Conservation (phyloP, 495 filamentous ascomycete species). For the Neurospora africana region DNA sequence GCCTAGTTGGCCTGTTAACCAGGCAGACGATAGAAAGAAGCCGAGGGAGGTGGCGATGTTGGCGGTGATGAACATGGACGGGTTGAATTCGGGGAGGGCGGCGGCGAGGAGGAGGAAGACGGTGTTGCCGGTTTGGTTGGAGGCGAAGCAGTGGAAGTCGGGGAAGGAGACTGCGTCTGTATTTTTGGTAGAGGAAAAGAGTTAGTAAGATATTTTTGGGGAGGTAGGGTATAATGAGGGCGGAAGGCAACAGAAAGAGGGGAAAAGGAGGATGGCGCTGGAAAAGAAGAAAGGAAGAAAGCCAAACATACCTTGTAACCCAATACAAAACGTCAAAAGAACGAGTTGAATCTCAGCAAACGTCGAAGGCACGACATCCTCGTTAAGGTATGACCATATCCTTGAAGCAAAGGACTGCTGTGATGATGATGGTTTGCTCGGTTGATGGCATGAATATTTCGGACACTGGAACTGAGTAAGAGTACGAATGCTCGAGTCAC, state of each 20-base stretch:
- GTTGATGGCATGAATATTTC: neutral
- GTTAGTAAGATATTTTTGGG: too few species aligned
- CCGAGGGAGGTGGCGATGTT: constrained; percentile 45
- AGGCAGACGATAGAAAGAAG: constrained; percentile 43
- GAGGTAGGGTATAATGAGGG: too few species aligned
- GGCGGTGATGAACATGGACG: constrained; percentile 35
- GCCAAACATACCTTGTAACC: constrained; percentile 25
- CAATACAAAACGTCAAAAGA: constrained; percentile 34
- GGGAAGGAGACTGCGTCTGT: constrained; percentile 52
- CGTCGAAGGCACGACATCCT: constrained; percentile 22
- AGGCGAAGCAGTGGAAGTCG: constrained; percentile 54
- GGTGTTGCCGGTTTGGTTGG: constrained; percentile 57
- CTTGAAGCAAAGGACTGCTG: constrained; percentile 8
- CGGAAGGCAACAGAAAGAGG: too few species aligned
- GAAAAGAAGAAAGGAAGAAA: neutral
- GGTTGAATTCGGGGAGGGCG: constrained; percentile 36
- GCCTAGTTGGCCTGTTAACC: constrained; percentile 46
- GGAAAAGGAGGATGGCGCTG: neutral
- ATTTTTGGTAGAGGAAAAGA: too few species aligned
- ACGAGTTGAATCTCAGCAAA: constrained; percentile 33
- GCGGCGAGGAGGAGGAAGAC: constrained; percentile 47
- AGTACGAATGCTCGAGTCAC: neutral
- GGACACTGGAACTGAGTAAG: neutral
- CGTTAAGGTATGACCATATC: constrained; percentile 27
- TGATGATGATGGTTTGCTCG: neutral